Percentiles rank a stretch among this genome's conserved stretches.
Evolutionary conservation across 1,284 basidiomycete species (phyloP).

Genomic region (Sphaerobolus stellatus): DNA sequence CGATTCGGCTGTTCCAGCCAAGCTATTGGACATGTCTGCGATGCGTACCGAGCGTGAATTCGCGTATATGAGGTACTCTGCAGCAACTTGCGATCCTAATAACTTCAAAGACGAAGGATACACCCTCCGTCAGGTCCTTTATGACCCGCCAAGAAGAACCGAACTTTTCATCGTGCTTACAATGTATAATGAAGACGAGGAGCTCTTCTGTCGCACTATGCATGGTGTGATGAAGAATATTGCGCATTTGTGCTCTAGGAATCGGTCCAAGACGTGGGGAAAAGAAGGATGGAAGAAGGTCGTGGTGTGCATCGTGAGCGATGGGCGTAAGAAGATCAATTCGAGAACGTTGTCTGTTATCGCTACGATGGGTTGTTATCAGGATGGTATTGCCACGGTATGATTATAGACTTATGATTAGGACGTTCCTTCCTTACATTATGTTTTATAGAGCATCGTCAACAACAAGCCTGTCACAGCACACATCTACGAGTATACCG

Average conservation of each 20-base stretch:
- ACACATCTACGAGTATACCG: slow-evolving; percentile 95
- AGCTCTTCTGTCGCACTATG: slow-evolving; percentile 83
- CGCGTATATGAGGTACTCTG: slow-evolving; percentile 91
- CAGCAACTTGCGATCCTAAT: slow-evolving; percentile 92
- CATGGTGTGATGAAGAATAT: slow-evolving; percentile 91
- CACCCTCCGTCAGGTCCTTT: slow-evolving; percentile 76
- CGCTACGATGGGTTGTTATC: slow-evolving; percentile 73
- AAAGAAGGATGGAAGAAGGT: slow-evolving; percentile 98
- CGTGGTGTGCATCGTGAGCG: slow-evolving; percentile 49
- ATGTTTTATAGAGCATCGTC: slow-evolving; percentile 63
- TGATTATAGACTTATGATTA: slow-evolving; percentile 14
- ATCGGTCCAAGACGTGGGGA: slow-evolving; percentile 90
- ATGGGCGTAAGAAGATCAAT: slow-evolving; percentile 85
- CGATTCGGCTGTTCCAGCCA: slow-evolving; percentile 83
- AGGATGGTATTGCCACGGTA: slow-evolving; percentile 87
- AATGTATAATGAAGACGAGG: slow-evolving; percentile 80
- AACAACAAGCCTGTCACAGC: slow-evolving; percentile 85
- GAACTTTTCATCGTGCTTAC: slow-evolving; percentile 84
- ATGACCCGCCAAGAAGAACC: slow-evolving; percentile 68
- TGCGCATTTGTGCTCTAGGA: slow-evolving; percentile 77
- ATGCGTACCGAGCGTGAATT: slow-evolving; percentile 83
- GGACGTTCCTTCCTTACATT: neutral
- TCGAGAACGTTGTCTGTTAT: slow-evolving; percentile 81
- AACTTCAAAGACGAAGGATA: slow-evolving; percentile 80
- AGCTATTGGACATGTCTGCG: slow-evolving; percentile 78